Evolutionary conservation across 1,284 basidiomycete genomes (phyloP).

Genomic region (Sporisorium graminicola): DNA sequence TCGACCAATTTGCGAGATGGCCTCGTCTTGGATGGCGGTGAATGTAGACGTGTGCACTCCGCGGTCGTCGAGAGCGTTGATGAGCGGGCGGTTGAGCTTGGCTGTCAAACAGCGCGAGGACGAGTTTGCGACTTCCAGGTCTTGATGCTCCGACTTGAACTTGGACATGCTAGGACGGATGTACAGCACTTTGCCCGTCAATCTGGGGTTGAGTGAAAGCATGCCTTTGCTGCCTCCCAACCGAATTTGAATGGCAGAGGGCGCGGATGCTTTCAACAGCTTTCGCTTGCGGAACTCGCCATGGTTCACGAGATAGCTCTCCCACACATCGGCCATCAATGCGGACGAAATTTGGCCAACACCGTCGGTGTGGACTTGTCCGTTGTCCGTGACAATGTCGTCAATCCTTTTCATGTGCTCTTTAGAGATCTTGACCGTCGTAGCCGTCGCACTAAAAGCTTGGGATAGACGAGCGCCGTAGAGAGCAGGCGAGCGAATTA

Average conservation of each 20-base stretch:
- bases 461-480: slow-evolving; percentile 43
- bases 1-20: slow-evolving; percentile 24
- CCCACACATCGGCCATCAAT: slow-evolving; percentile 42
- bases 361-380: slow-evolving; percentile 27
- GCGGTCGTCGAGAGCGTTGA: slow-evolving; percentile 40
- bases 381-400: slow-evolving; percentile 2
- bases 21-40: slow-evolving; percentile 29
- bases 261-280: slow-evolving; percentile 23
- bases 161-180: slow-evolving; percentile 37
- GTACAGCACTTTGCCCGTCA: slow-evolving; percentile 20
- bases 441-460: slow-evolving; percentile 46
- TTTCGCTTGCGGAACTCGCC: slow-evolving; percentile 28
- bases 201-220: slow-evolving; percentile 33
- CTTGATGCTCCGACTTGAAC: slow-evolving; percentile 25
- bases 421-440: slow-evolving; percentile 13
- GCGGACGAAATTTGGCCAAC: slow-evolving; percentile 35
- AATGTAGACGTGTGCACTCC: slow-evolving; percentile 15
- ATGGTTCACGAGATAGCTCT: slow-evolving; percentile 18
- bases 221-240: slow-evolving; percentile 42
- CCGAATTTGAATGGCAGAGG: slow-evolving; percentile 45
- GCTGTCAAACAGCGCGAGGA: slow-evolving; percentile 26
- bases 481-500: slow-evolving; percentile 21
- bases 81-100: slow-evolving; percentile 40
- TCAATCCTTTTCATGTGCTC: not conserved
- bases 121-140: slow-evolving; percentile 37